Conservation (phyloP, 371 early-diverging fungal genomes). For the Syncephalastrum monosporum region DNA sequence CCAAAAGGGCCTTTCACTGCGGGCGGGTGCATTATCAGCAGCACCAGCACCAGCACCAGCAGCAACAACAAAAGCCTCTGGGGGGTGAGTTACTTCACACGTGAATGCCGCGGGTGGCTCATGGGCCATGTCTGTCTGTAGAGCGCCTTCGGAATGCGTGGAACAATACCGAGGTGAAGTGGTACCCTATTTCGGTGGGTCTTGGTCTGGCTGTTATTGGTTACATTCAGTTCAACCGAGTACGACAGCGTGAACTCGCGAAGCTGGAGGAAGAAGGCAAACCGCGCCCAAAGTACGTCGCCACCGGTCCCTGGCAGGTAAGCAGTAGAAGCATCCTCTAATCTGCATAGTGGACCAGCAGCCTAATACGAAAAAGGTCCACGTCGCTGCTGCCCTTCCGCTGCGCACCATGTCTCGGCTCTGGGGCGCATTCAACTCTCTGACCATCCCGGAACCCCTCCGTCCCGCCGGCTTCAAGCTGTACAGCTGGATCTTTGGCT, state of each 20-base stretch:
- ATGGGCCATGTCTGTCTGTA: constrained; percentile 3
- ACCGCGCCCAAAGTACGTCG: constrained; percentile 40
- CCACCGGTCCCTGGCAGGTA: constrained; percentile 86
- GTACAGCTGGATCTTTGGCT: constrained; percentile 86
- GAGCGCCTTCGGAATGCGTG: constrained; percentile 41
- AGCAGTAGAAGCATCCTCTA: constrained; percentile 8
- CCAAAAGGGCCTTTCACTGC: too few relatives aligned
- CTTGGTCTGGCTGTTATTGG: constrained; percentile 79
- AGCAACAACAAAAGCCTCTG: too few relatives aligned
- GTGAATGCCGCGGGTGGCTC: too few relatives aligned
- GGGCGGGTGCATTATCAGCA: too few relatives aligned
- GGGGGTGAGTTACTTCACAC: too few relatives aligned
- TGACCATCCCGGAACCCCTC: constrained; percentile 78
- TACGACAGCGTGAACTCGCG: constrained; percentile 32
- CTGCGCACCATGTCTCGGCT: constrained; percentile 84
- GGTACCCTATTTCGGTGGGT: constrained; percentile 78
- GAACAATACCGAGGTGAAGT: constrained; percentile 60
- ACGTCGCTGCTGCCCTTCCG: constrained; percentile 84
- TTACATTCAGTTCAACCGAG: constrained; percentile 63
- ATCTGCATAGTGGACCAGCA: background rate
- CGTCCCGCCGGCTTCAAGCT: constrained; percentile 74
- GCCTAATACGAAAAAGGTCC: constrained; percentile 51
- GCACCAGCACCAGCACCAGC: too few relatives aligned
- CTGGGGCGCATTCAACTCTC: constrained; percentile 86
- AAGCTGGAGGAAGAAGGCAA: constrained; percentile 24